A percentile compares a stretch with the other conserved stretches of the same genome.
Conservation (phyloP, 2,329 filamentous ascomycete genomes). For the Xylariales sp. region DNA sequence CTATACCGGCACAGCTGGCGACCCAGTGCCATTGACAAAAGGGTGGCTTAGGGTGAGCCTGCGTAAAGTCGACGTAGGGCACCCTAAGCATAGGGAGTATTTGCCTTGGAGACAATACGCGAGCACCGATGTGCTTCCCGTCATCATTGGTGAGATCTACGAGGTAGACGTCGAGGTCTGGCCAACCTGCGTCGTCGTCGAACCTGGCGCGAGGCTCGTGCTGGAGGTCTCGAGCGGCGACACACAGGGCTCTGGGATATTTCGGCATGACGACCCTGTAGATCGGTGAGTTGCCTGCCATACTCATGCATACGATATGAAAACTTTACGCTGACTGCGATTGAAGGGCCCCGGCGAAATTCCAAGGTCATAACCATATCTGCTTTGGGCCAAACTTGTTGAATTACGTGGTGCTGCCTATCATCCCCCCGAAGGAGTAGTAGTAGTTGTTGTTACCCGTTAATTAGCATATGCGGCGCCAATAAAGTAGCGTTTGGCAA, state of each 20-base stretch:
- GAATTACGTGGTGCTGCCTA: slow-evolving; percentile 60
- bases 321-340: slow-evolving; percentile 1
- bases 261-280: slow-evolving; percentile 54
- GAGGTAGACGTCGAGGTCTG: slow-evolving; percentile 71
- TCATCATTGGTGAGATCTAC: slow-evolving; percentile 67
- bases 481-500: too few relatives aligned
- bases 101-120: slow-evolving; percentile 70
- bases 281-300: slow-evolving; percentile 51
- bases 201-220: slow-evolving; percentile 59
- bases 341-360: slow-evolving; percentile 52
- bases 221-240: slow-evolving; percentile 61
- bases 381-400: slow-evolving; percentile 57
- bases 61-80: slow-evolving; percentile 63
- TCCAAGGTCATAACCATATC: slow-evolving; percentile 59
- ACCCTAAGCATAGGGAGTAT: slow-evolving; percentile 64
- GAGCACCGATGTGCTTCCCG: slow-evolving; percentile 61
- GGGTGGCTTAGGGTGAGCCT: slow-evolving; percentile 71
- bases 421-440: slow-evolving; percentile 52
- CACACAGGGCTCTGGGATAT: slow-evolving; percentile 64
- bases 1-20: slow-evolving; percentile 74
- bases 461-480: too few relatives aligned
- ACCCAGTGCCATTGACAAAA: slow-evolving; percentile 71
- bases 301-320: not conserved
- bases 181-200: slow-evolving; percentile 70
- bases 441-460: too few relatives aligned